Evolutionary conservation across 305 asterid species (phyloP).

Genomic region (Ruellia speciosa): DNA sequence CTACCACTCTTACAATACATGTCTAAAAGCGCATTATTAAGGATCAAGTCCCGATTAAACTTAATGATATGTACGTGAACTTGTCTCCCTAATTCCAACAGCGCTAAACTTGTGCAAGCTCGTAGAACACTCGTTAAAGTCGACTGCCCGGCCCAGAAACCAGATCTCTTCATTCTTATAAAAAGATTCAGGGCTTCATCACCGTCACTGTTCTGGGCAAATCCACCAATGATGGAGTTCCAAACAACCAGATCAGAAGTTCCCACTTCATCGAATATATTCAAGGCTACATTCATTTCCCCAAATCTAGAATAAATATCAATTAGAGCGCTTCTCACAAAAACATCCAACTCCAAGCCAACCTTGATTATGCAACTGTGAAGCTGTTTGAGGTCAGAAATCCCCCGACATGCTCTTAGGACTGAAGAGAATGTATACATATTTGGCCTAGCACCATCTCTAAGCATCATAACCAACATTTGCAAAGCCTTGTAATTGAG

Average conservation of each 20-base stretch:
- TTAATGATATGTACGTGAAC: slow-evolving; percentile 64
- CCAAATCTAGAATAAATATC: slow-evolving; percentile 60
- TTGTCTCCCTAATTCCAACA: slow-evolving; percentile 66
- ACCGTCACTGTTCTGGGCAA: slow-evolving; percentile 67
- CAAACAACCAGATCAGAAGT: slow-evolving; percentile 64
- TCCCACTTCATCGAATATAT: slow-evolving; percentile 47
- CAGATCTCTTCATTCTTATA: slow-evolving; percentile 55
- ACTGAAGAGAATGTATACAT: slow-evolving; percentile 73
- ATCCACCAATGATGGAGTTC: slow-evolving; percentile 74
- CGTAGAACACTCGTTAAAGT: slow-evolving; percentile 65
- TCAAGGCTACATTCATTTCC: slow-evolving; percentile 31
- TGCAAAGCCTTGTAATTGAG: slow-evolving; percentile 39
- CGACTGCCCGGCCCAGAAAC: slow-evolving; percentile 47
- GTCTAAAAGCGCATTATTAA: slow-evolving; percentile 66
- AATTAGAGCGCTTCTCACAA: slow-evolving; percentile 48
- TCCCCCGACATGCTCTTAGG: slow-evolving; percentile 51
- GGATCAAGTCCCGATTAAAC: slow-evolving; percentile 52
- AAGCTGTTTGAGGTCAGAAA: slow-evolving; percentile 22
- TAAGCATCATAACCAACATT: slow-evolving; percentile 55
- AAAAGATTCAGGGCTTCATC: slow-evolving; percentile 56
- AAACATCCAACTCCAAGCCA: background rate
- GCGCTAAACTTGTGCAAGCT: slow-evolving; percentile 68
- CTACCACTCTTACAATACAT: slow-evolving; percentile 81
- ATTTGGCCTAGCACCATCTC: slow-evolving; percentile 62
- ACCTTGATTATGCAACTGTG: background rate